Evolutionary conservation across 768 basidiomycete species (phyloP), one percentile per base, ranked within the genome.

Genomic region (Scleroderma bovista): DNA sequence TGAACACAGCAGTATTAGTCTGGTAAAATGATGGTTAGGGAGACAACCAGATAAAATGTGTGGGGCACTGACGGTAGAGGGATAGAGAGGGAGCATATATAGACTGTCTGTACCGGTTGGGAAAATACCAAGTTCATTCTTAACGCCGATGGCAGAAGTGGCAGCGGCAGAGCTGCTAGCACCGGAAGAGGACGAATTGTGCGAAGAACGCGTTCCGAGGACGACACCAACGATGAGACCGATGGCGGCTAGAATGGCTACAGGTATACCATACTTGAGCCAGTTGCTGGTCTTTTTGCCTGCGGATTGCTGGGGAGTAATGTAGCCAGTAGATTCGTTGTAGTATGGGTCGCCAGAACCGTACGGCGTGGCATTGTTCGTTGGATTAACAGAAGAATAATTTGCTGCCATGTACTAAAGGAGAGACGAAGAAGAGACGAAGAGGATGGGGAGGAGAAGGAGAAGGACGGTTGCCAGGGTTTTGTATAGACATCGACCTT

Each of bases 51-150:
- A 33, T 17, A 49, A 19, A 23, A n/a, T n/a, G 19, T 39, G 31
- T 49, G 31, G 33, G 47, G 48, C 20, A 79, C 90, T 72, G 53
- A 94, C 93, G 6, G 89, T 89, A 17, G 89, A 84, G 6, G 93
- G 90, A 64, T 94, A 95, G 23, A 93, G 62, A 1, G 94, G 94
- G 48, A 91, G 74, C 72, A 86, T 76, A 64, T 81, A 95, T 44
- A 80, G 75, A 59, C 81, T 80, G 61, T 93, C 77, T 16, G 93
- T 96, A 6, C 82, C 81, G 2, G 85, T 85, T 24, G 93, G 80
- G 60, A 83, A 89, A 36, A 80, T 64, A 17, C 85, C 88, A 29
- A 82, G 51, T n/a, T 73, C 72, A 36, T 77, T 69, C 68, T 87
- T 83, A 20, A 73, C 74, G 53, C 79, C 80, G 17, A 74, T 75